Percentiles rank a stretch among this genome's conserved stretches.
Evolutionary conservation across 2,329 filamentous ascomycete species (phyloP).

Genomic region (Penicillium sp.): DNA sequence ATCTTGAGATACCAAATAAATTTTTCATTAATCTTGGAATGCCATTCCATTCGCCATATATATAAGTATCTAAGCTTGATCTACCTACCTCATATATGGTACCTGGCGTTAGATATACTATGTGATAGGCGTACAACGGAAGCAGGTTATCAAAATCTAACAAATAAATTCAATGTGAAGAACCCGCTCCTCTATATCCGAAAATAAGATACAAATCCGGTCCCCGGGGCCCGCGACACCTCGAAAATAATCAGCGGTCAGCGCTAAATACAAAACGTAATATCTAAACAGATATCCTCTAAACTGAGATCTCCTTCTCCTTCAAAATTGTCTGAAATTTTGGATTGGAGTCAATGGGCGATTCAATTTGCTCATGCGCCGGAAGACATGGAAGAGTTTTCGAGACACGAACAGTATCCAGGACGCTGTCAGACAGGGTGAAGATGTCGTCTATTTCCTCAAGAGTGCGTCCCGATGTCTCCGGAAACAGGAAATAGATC

Average conservation of each 20-base stretch:
- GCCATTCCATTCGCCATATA: no score
- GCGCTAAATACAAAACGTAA: background rate
- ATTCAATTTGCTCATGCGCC: background rate
- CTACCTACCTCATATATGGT: no score
- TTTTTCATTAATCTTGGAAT: no score
- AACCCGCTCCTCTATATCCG: background rate
- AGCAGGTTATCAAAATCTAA: background rate
- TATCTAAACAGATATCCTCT: no score
- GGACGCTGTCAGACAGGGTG: slow-evolving; percentile 2
- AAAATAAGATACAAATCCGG: background rate
- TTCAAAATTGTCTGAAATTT: background rate
- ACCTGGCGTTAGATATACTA: no score
- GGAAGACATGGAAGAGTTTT: background rate
- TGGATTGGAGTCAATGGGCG: background rate
- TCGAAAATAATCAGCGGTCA: background rate
- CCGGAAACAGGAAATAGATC: slow-evolving; percentile 22
- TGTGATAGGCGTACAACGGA: no score
- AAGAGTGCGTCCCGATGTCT: slow-evolving; percentile 22
- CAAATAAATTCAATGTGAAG: background rate
- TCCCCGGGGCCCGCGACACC: background rate
- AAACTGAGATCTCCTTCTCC: background rate
- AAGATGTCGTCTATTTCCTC: slow-evolving; percentile 27
- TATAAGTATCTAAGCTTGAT: no score
- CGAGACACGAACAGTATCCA: slow-evolving; percentile 18
- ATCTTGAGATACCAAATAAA: background rate